A percentile compares a stretch with the other conserved stretches of the same genome.
Evolutionary conservation across 768 basidiomycete species (phyloP).

Genomic region (Trametes elegans): DNA sequence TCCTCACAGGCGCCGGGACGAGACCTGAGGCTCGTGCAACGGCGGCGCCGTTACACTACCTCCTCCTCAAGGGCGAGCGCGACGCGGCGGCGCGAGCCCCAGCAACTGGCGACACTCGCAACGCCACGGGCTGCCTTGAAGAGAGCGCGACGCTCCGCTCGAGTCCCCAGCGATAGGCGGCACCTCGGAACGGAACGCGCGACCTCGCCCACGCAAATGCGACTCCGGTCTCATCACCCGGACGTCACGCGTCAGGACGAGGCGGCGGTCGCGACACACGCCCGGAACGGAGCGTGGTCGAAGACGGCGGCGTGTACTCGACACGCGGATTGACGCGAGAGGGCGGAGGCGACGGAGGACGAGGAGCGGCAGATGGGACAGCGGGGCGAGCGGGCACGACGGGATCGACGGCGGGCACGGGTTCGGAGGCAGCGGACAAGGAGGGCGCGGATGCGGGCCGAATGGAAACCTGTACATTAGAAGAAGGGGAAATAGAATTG

Average conservation of each 20-base stretch:
- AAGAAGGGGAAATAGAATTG: not conserved
- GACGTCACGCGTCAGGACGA: not conserved
- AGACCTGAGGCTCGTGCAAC: too few species aligned
- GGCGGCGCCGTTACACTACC: too few species aligned
- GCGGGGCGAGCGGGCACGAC: not conserved
- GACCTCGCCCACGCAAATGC: not conserved
- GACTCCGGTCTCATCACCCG: not conserved
- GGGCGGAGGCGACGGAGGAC: not conserved
- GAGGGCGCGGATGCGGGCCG: not conserved
- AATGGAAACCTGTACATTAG: not conserved
- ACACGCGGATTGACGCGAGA: not conserved
- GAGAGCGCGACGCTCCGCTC: too few species aligned
- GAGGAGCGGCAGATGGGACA: not conserved
- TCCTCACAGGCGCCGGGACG: too few species aligned
- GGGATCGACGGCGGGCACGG: not conserved
- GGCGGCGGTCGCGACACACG: conserved; percentile 9
- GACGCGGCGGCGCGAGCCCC: too few species aligned
- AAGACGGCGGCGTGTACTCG: conserved; percentile 1
- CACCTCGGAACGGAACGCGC: too few species aligned
- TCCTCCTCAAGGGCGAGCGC: too few species aligned
- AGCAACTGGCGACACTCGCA: too few species aligned
- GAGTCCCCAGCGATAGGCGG: too few species aligned
- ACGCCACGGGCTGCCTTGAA: too few species aligned
- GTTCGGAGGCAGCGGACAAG: not conserved
- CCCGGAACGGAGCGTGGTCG: conserved; percentile 7